A percentile compares a stretch with the other conserved stretches of the same genome.
Evolutionary conservation across 2,329 filamentous ascomycete genomes (phyloP).

Genomic region (Paraphoma chrysanthemicola): DNA sequence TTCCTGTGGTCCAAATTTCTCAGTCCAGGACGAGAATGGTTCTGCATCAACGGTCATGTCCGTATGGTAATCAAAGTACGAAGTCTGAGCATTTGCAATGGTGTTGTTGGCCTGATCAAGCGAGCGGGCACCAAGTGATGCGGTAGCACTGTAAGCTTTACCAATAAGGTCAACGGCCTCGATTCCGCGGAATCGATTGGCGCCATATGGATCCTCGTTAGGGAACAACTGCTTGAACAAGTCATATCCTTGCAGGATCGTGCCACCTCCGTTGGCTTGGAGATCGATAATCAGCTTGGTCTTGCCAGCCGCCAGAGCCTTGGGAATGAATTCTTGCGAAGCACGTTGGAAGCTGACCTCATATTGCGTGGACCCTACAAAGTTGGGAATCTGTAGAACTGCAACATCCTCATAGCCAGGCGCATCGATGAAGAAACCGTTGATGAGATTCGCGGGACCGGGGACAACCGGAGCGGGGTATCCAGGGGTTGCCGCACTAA

Average conservation of each 20-base stretch:
- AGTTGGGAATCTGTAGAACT: constrained; percentile 53
- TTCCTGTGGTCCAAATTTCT: constrained; percentile 49
- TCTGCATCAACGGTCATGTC: constrained; percentile 58
- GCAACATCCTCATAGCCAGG: constrained; percentile 54
- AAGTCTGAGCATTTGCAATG: constrained; percentile 44
- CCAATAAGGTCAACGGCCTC: constrained; percentile 56
- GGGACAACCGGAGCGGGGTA: constrained; percentile 52
- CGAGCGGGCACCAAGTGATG: constrained; percentile 38
- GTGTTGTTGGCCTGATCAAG: constrained; percentile 46
- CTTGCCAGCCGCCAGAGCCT: constrained; percentile 58
- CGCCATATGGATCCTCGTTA: constrained; percentile 57
- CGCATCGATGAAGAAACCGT: constrained; percentile 54
- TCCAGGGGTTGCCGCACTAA: constrained; percentile 43
- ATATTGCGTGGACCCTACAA: constrained; percentile 36
- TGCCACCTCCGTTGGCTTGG: constrained; percentile 65
- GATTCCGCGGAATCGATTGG: constrained; percentile 58
- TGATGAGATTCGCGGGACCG: constrained; percentile 50
- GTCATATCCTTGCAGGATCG: constrained; percentile 66
- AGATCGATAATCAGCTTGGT: constrained; percentile 68
- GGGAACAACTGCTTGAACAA: constrained; percentile 67
- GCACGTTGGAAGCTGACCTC: constrained; percentile 48
- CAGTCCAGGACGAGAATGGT: constrained; percentile 54
- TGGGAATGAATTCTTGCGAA: constrained; percentile 50
- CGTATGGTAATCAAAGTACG: constrained; percentile 56
- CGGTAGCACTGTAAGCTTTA: constrained; percentile 45